Evolutionary conservation across 2,329 filamentous ascomycete species (phyloP), one percentile per base, ranked within the genome.

Genomic region (Neobulgaria alba): DNA sequence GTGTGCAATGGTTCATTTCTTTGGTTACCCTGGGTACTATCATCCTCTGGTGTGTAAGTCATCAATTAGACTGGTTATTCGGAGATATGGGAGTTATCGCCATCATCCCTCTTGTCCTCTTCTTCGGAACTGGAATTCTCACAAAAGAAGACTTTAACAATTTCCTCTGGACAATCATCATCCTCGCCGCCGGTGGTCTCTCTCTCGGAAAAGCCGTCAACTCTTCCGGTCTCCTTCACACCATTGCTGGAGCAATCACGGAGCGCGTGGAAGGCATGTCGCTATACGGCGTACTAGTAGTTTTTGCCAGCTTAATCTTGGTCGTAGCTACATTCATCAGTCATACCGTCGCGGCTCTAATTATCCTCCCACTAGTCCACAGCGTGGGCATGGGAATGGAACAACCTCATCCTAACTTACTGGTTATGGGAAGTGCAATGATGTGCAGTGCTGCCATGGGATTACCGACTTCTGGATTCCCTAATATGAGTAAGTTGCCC

Each of bases 121-220:
- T 98, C 73, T 98, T 98, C 56, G 92, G 92, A 40, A 89, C 88
- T 2, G 92, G 92, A 9, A 90, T 96, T 51, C 71, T 98, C 21
- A 96, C 89, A 36, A 98, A 96, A 65, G 92, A 96, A 64, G 92
- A 98, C 65, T 98, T 98, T 61, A 98, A 98, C 70, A 98, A 98
- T 63, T 98, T 98, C 63, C 82, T 95, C 29, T 98, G 92, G 92
- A 98, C 93, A 15, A 98, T 98, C 63, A 95, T 98, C 64, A 96
- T 98, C 57, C 80, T 98, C 15, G 92, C 92, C 0, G 90, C 92
- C 0, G 92, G 92, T 34, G 92, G 92, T 5, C 68, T 98, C 23
- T 88, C 88, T 1, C 77, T 98, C 0, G 92, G 92, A 42, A 95
- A 94, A 62, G 85, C 90, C 0, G 92, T 98, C 43, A 90, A 88